Evolutionary conservation across 805 yeast genomes (phyloP).

Genomic region (Zygotorulaspora florentina): DNA sequence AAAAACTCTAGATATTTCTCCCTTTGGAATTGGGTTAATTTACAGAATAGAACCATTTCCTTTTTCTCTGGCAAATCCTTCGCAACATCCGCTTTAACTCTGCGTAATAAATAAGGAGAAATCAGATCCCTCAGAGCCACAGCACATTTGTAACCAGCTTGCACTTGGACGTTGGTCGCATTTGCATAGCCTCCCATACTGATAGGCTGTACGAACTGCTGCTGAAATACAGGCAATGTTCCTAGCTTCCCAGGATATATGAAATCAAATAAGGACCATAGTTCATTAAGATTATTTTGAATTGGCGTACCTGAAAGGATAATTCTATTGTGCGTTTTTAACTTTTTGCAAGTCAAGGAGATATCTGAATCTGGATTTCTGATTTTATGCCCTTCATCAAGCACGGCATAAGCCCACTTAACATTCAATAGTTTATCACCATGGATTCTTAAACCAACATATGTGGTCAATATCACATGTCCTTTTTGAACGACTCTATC

Average conservation of each 20-base stretch:
- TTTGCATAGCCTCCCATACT: conserved; percentile 98
- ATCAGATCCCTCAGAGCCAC: conserved; percentile 82
- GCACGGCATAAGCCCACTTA: conserved; percentile 83
- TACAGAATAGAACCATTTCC: conserved; percentile 91
- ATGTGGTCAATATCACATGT: conserved; percentile 85
- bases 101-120: conserved; percentile 79
- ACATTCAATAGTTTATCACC: conserved; percentile 57
- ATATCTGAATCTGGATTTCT: conserved; percentile 91
- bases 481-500: conserved; percentile 62
- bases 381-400: conserved; percentile 97
- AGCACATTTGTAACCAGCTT: conserved; percentile 94
- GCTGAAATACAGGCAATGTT: conserved; percentile 90
- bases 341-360: conserved; percentile 76
- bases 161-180: conserved; percentile 93
- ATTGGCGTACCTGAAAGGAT: conserved; percentile 95
- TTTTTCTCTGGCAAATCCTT: conserved; percentile 88
- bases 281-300: conserved; percentile 84
- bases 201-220: conserved; percentile 87
- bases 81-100: conserved; percentile 93
- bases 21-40: conserved; percentile 71
- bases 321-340: conserved; percentile 78
- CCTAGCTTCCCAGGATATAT: conserved; percentile 93
- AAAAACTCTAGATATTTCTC: conserved; percentile 70
- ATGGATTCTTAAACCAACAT: conserved; percentile 76
- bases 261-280: conserved; percentile 95